phyloP scores from a whole-genome alignment of 148 eudicot genomes.

The Persicaria maculosa region DNA sequence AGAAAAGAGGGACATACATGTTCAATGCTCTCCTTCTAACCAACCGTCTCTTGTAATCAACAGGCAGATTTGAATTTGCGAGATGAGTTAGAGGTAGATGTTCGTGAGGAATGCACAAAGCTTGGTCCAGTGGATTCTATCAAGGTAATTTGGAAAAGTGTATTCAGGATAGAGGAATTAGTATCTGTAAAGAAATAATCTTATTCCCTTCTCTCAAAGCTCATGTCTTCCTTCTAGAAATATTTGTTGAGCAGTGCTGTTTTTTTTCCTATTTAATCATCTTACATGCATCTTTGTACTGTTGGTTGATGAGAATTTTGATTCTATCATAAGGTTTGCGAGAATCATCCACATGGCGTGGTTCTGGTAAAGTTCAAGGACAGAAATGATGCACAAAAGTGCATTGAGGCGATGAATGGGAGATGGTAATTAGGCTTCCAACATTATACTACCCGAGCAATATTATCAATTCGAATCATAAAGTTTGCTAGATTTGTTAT shows the following conservation, averaged over 20 bases:
- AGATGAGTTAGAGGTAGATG: slow-evolving; percentile 72
- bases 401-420: slow-evolving; percentile 88
- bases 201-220: background rate
- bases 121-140: slow-evolving; percentile 81
- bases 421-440: slow-evolving; percentile 54
- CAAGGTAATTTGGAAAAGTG: slow-evolving; percentile 46
- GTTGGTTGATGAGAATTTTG: background rate
- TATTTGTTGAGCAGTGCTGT: too few relatives aligned
- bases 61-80: slow-evolving; percentile 65
- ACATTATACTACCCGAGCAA: background rate
- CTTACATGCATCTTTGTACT: background rate
- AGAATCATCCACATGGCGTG: slow-evolving; percentile 94
- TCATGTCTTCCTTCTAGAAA: too few relatives aligned
- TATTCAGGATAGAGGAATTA: background rate
- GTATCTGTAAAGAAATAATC: background rate
- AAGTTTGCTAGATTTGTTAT: background rate
- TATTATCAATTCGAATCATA: background rate
- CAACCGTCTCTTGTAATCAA: slow-evolving; percentile 15
- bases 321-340: slow-evolving; percentile 51
- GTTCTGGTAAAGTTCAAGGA: slow-evolving; percentile 87
- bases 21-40: background rate
- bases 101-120: slow-evolving; percentile 72
- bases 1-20: background rate
- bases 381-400: slow-evolving; percentile 64
- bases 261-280: too few relatives aligned